phyloP scores from a whole-genome alignment of 164 flowering plant genomes.

The Piper longum region DNA sequence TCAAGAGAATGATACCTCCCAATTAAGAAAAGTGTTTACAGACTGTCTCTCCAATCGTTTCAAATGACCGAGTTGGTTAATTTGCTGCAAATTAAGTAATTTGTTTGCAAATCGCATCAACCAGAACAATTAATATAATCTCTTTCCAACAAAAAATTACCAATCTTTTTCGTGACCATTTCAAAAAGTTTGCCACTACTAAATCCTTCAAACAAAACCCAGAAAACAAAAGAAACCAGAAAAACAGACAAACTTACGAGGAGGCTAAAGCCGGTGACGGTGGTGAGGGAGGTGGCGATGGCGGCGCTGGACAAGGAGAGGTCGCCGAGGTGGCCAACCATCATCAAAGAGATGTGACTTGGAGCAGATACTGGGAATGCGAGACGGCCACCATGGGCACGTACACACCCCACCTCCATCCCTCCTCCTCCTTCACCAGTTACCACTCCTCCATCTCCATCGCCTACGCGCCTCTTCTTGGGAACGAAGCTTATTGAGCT shows the following conservation, averaged over 20 bases:
- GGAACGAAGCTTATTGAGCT: too few species aligned
- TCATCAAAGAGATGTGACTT: conserved; percentile 29
- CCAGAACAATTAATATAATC: not conserved
- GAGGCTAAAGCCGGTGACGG: conserved; percentile 39
- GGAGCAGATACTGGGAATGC: conserved; percentile 20
- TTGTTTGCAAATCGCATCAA: not conserved
- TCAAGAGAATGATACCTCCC: too few species aligned
- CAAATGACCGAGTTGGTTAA: too few species aligned
- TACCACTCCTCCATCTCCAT: conserved; percentile 11
- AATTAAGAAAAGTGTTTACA: too few species aligned
- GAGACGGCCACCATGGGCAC: conserved; percentile 28
- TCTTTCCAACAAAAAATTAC: too few species aligned
- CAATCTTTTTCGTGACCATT: too few species aligned
- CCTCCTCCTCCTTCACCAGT: conserved; percentile 3
- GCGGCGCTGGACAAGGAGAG: conserved; percentile 41
- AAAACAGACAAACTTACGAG: conserved; percentile 21
- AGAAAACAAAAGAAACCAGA: not conserved
- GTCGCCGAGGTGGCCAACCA: conserved; percentile 53
- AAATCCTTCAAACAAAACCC: too few species aligned
- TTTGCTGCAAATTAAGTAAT: too few species aligned
- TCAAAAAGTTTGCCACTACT: not conserved
- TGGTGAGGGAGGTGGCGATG: conserved; percentile 31
- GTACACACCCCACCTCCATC: conserved; percentile 10
- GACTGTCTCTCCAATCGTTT: too few species aligned
- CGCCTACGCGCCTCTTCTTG: not conserved